A percentile compares a stretch with the other conserved stretches of the same genome.
These are phyloP conservation scores for Hemisphaericaspora nanyangensis DNA, from an alignment of 805 yeast genomes.

Conservation along the genomic window DNA sequence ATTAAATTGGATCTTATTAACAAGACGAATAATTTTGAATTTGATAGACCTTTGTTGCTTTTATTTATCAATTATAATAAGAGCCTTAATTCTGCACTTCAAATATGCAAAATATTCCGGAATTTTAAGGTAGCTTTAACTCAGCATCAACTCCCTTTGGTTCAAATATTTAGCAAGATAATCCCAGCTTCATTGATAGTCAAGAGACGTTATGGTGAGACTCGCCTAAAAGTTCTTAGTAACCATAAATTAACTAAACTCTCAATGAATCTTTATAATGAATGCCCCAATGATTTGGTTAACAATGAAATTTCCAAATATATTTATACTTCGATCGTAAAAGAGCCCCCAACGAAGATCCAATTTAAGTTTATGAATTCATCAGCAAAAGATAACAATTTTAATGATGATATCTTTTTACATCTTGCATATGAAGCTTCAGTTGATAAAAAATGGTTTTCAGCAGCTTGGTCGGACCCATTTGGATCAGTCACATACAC, in stretches of 20 bases:
- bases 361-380: constrained; percentile 32
- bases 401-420: constrained; percentile 66
- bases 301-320: constrained; percentile 11
- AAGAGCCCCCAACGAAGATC: constrained; percentile 34
- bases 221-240: constrained; percentile 24
- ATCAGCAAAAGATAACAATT: constrained; percentile 15
- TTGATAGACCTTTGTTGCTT: constrained; percentile 47
- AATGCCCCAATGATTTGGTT: constrained; percentile 39
- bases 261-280: constrained; percentile 55
- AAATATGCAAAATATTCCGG: constrained; percentile 44
- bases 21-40: constrained; percentile 38
- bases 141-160: constrained; percentile 39
- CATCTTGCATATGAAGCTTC: constrained; percentile 87
- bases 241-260: constrained; percentile 38
- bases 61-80: constrained; percentile 46
- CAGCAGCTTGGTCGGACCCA: constrained; percentile 88
- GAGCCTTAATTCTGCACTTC: constrained; percentile 42
- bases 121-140: constrained; percentile 38
- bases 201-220: constrained; percentile 14
- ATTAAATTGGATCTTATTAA: constrained; percentile 37
- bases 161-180: constrained; percentile 34
- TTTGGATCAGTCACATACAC: constrained; percentile 60
- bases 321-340: constrained; percentile 30
- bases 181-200: constrained; percentile 27
- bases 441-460: constrained; percentile 76